Percentiles rank a stretch among this genome's conserved stretches.
phyloP scores from a whole-genome alignment of 176 grass and related monocot species.

The Oryza meridionalis region DNA sequence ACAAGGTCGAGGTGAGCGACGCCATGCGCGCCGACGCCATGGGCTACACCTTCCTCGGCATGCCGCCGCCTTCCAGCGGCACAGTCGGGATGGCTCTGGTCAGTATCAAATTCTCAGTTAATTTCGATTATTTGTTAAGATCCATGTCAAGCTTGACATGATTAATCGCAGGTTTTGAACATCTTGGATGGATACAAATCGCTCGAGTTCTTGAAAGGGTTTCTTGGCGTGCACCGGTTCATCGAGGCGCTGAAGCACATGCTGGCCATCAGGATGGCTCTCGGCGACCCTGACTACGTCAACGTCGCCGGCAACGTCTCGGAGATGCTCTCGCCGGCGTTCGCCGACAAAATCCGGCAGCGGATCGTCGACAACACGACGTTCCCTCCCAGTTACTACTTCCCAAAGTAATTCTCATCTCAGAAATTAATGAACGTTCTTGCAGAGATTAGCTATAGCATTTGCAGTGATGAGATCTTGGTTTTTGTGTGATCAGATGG shows the following conservation, averaged over 20 bases:
- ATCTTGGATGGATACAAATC: constrained; percentile 74
- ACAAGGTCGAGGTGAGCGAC: constrained; percentile 49
- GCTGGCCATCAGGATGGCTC: constrained; percentile 72
- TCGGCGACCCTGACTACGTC: constrained; percentile 76
- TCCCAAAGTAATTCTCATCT: constrained; percentile 53
- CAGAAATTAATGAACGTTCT: background rate
- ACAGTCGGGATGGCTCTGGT: constrained; percentile 74
- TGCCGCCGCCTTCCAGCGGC: constrained; percentile 91
- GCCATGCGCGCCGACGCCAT: constrained; percentile 61
- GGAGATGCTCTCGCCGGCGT: constrained; percentile 66
- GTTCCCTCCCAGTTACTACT: constrained; percentile 73
- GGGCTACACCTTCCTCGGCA: constrained; percentile 81
- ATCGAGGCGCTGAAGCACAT: constrained; percentile 88
- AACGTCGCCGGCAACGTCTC: constrained; percentile 53
- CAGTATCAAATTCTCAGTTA: constrained; percentile 10
- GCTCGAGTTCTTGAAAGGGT: constrained; percentile 55
- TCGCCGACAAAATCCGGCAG: constrained; percentile 54
- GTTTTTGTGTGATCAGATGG: constrained; percentile 53
- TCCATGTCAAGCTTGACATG: background rate
- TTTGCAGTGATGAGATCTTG: background rate
- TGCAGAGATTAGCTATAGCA: background rate
- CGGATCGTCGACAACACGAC: constrained; percentile 79
- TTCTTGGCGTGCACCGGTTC: constrained; percentile 67
- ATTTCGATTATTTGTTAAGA: background rate
- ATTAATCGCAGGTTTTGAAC: constrained; percentile 54